phyloP scores from a whole-genome alignment of 1,284 basidiomycete species.

The Irpex rosettiformis region DNA sequence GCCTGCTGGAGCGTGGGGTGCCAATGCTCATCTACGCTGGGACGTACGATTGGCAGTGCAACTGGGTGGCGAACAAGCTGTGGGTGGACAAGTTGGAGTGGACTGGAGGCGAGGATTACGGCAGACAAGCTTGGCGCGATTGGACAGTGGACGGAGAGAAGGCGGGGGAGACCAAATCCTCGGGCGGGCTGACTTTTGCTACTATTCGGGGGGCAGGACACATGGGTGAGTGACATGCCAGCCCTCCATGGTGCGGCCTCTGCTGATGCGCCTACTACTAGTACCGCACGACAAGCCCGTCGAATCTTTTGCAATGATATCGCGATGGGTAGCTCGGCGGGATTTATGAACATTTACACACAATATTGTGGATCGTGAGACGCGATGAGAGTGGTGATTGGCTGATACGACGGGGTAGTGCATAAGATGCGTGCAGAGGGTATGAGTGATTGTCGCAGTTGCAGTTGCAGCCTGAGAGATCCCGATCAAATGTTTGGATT shows the following conservation, averaged over 20 bases:
- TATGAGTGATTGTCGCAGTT: background rate
- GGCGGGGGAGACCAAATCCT: slow-evolving; percentile 63
- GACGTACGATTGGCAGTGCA: slow-evolving; percentile 80
- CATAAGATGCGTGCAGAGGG: background rate
- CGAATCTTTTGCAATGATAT: slow-evolving; percentile 53
- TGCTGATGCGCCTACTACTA: slow-evolving; percentile 31
- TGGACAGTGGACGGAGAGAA: slow-evolving; percentile 56
- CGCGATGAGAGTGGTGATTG: background rate
- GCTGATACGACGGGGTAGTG: background rate
- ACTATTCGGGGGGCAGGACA: slow-evolving; percentile 63
- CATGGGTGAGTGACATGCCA: slow-evolving; percentile 49
- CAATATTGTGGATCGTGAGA: background rate
- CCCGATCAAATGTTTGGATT: slow-evolving; percentile 1
- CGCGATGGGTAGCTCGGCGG: slow-evolving; percentile 51
- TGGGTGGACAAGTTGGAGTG: slow-evolving; percentile 78
- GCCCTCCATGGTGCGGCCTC: slow-evolving; percentile 15
- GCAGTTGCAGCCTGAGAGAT: background rate
- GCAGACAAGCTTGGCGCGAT: slow-evolving; percentile 45
- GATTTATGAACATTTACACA: slow-evolving; percentile 30
- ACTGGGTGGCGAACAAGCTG: slow-evolving; percentile 71
- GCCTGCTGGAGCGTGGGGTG: slow-evolving; percentile 70
- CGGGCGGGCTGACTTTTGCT: slow-evolving; percentile 62
- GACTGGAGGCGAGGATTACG: slow-evolving; percentile 55
- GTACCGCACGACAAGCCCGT: slow-evolving; percentile 68
- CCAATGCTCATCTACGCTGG: slow-evolving; percentile 74